Base-by-base conservation (phyloP, 2,329 filamentous ascomycete genomes). In the Neophaeococcomyces aloes region DNA sequence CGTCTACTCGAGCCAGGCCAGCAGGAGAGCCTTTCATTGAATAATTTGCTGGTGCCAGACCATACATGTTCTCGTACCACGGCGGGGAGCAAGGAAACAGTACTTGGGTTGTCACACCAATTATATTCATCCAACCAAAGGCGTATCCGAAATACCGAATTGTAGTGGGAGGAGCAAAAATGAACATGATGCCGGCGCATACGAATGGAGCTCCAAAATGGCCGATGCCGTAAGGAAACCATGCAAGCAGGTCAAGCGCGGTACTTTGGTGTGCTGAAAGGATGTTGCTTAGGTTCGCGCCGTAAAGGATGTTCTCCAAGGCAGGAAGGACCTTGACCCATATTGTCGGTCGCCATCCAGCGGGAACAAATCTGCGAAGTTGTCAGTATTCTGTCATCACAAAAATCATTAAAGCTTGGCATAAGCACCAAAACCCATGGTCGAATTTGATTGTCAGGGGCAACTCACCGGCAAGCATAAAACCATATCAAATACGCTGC, bases 61-160 rank as follows among this genome's bases (percentile, higher is more conserved):
- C 89, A 62, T 94, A 86, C 57, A 84, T 74, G 63, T 91, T 93
- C 71, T 95, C 89, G 59, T 95, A 96, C 89, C 89, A 96, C 1
- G 89, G 89, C 19, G 89, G 86, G 18, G 88, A 91, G 70, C 89
- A 95, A 1, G 89, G 89, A 65, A 95, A 93, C 49, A 87, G 65
- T 42, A 95, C 73, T 66, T 95, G 88, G 52, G 94, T 88, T 25
- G 81, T 77, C 45, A 95, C 89, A 42, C 87, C 89, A 10, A 81
- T 70, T 51, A 94, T 77, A 66, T 87, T 91, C 78, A 95, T 83
- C 73, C 89, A 95, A 47, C 89, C 89, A 56, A 95, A 94, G 39
- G 82, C 79, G 55, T 82, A 81, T 13, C 86, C 86, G 60, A 88
- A 95, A 14, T 87, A 79, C 7, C 87, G 86, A 1, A 85, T 75